Evolutionary conservation across 129 eudicot species (phyloP), one percentile per base, ranked within the genome.

Genomic region (Artemisia argyi): DNA sequence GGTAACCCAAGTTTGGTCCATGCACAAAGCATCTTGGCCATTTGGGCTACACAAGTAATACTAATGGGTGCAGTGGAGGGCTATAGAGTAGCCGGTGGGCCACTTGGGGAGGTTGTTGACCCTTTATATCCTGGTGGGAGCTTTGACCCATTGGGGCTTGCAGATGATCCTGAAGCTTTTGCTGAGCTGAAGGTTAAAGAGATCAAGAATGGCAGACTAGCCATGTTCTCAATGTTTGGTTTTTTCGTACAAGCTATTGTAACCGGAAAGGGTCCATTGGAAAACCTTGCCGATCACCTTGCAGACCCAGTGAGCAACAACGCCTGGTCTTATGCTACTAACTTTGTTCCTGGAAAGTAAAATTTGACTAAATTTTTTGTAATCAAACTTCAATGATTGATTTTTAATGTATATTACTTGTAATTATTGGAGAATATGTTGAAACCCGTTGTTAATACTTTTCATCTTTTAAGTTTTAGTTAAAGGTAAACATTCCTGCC

Each of bases 51-150:
- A 58, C 39, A 68, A 61, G 66, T 61, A 8, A 61, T 61, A 44
- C 7, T 61, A n/a, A 61, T 61, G 66, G 66, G 66, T 61, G 66
- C 46, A 17, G 46, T 61, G 0, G 66, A 61, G 46, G 66, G 66
- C 35, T 71, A 67, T 42, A 67, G 72, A 67, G 24, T 67, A 19
- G 72, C 72, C 18, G 72, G 39, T 46, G 56, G 57, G 12, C 72
- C 72, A 12, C 77, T 85, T 11, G 87, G 90, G 8, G 90, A 82
- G 78, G 79, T 85, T 19, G 75, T 71, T 8, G 86, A 85, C 84
- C 90, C 90, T 16, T 73, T 85, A 1, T 85, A 85, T 80, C 86
- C 86, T 0, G 89, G 86, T n/a, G 86, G 89, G 11, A 85, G 86
- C 75, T 85, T 85, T 15, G 89, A 82, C 77, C 89, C 86, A 2